These are phyloP conservation scores for Nosema muscidifuracis DNA, from an alignment of 371 early-diverging fungal genomes.

Conservation along the genomic window DNA sequence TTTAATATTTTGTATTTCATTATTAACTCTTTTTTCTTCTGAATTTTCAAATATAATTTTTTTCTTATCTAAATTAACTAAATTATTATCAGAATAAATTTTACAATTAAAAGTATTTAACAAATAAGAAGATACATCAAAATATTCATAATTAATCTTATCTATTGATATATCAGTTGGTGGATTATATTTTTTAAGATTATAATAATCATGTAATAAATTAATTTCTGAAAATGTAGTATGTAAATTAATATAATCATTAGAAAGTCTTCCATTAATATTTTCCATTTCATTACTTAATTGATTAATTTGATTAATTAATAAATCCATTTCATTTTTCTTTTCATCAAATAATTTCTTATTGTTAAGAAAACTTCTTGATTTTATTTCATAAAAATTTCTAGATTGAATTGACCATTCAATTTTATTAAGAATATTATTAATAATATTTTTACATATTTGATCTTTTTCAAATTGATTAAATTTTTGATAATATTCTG, in stretches of 20 bases:
- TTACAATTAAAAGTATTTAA: not conserved
- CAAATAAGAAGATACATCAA: not conserved
- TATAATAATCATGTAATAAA: slow-evolving; percentile 26
- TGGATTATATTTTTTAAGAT: slow-evolving; percentile 33
- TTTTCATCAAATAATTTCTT: slow-evolving; percentile 13
- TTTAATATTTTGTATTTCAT: not conserved
- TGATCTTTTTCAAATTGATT: slow-evolving; percentile 22
- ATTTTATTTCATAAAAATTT: slow-evolving; percentile 38
- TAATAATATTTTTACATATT: slow-evolving; percentile 3
- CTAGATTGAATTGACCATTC: slow-evolving; percentile 27
- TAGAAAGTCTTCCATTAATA: not conserved
- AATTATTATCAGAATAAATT: not conserved
- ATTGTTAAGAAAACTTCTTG: slow-evolving; percentile 9
- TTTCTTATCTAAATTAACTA: too few species aligned
- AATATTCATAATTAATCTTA: slow-evolving; percentile 1
- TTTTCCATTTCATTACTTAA: slow-evolving; percentile 6
- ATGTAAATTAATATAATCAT: slow-evolving; percentile 18
- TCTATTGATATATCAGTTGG: slow-evolving; percentile 36
- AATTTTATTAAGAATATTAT: slow-evolving; percentile 12
- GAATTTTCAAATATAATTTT: not conserved
- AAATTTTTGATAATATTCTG: slow-evolving; percentile 70
- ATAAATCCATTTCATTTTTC: slow-evolving; percentile 8
- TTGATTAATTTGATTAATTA: slow-evolving; percentile 12
- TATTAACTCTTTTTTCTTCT: not conserved
- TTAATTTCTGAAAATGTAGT: slow-evolving; percentile 22